These are phyloP conservation scores for Zea luxurians DNA, from an alignment of 176 grass and related monocot genomes.

Conservation along the genomic window DNA sequence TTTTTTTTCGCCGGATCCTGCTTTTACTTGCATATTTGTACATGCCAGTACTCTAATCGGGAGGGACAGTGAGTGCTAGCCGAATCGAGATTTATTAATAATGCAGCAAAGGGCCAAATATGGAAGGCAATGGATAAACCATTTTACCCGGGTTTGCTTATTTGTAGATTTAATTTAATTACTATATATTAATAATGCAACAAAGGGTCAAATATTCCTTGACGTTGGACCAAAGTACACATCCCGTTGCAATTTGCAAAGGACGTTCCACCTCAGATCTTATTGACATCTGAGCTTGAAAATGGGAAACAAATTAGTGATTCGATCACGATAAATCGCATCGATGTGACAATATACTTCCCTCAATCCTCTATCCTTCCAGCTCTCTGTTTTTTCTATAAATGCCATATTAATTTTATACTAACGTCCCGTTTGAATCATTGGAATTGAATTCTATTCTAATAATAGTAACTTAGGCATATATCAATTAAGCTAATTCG, in stretches of 20 bases:
- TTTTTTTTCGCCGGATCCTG: not conserved
- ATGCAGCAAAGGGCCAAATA: not conserved
- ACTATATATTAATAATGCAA: not conserved
- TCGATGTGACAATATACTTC: not conserved
- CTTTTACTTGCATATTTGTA: not conserved
- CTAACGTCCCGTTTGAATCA: no score
- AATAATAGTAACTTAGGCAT: no score
- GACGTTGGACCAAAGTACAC: not conserved
- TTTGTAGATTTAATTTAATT: constrained; percentile 25
- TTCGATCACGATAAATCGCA: not conserved
- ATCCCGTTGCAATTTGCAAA: not conserved
- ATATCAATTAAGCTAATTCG: no score
- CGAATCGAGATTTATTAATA: not conserved
- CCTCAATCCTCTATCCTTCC: not conserved
- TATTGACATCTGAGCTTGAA: constrained; percentile 29
- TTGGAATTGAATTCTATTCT: no score
- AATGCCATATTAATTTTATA: not conserved
- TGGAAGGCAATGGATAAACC: not conserved
- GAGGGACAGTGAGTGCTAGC: not conserved
- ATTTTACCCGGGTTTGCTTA: not conserved
- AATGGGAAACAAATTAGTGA: not conserved
- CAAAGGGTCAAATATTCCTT: not conserved
- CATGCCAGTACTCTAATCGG: not conserved
- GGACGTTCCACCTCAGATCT: constrained; percentile 38
- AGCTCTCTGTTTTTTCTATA: not conserved